Evolutionary conservation across 1,284 basidiomycete genomes (phyloP).

Genomic region (Sphagnurus paluster): DNA sequence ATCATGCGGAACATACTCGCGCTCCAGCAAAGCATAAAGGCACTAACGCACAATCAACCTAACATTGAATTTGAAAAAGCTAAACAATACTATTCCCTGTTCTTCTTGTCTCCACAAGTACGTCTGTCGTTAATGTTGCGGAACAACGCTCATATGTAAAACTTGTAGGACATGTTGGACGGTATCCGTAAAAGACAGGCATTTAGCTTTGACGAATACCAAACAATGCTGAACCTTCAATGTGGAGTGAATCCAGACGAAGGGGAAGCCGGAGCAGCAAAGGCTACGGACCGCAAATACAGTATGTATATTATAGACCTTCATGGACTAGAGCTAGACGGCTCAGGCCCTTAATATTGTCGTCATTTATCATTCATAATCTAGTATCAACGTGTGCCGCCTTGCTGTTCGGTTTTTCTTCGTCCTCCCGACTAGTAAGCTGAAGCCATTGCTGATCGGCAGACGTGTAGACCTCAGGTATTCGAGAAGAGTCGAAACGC

Average conservation of each 20-base stretch:
- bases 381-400: background rate
- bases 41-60: slow-evolving; percentile 61
- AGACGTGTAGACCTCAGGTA: slow-evolving; percentile 25
- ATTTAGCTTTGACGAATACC: slow-evolving; percentile 90
- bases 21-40: slow-evolving; percentile 90
- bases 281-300: slow-evolving; percentile 67
- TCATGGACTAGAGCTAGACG: slow-evolving; percentile 74
- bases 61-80: slow-evolving; percentile 76
- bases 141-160: background rate
- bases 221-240: slow-evolving; percentile 84
- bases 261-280: slow-evolving; percentile 47
- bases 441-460: slow-evolving; percentile 30
- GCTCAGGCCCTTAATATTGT: slow-evolving; percentile 31
- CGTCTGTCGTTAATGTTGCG: slow-evolving; percentile 17
- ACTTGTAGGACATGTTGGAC: slow-evolving; percentile 73
- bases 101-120: slow-evolving; percentile 74
- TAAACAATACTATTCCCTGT: slow-evolving; percentile 82
- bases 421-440: slow-evolving; percentile 12
- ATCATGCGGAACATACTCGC: slow-evolving; percentile 90
- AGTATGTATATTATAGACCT: slow-evolving; percentile 81
- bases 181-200: slow-evolving; percentile 59
- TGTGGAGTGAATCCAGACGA: slow-evolving; percentile 73
- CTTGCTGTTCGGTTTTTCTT: background rate
- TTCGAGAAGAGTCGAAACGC: slow-evolving; percentile 15
- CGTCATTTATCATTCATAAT: slow-evolving; percentile 13